A percentile compares a stretch with the other conserved stretches of the same genome.
Conservation (phyloP, 192 early-diverging fungal genomes). For the Chytriomyces confervae region DNA sequence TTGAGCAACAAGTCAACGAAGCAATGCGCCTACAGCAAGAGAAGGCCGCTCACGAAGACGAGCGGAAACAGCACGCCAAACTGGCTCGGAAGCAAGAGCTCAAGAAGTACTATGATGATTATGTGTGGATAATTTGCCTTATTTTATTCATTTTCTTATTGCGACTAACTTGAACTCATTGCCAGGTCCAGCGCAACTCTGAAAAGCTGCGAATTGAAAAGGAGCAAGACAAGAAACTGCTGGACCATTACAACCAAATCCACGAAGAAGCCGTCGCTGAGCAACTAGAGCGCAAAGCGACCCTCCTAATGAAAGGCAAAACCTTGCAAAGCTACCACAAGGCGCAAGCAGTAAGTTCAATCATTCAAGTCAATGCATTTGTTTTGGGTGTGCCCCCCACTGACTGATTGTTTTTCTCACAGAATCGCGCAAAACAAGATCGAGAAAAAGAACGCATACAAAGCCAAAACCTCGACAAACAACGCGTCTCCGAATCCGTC, state of each 20-base stretch:
- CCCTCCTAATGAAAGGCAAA: slow-evolving; percentile 1
- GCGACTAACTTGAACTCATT: not conserved
- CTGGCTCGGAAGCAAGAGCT: slow-evolving; percentile 24
- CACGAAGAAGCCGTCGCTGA: slow-evolving; percentile 18
- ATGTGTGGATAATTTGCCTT: slow-evolving; percentile 15
- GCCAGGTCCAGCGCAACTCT: not conserved
- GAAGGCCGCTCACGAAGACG: slow-evolving; percentile 24
- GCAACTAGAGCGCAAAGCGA: not conserved
- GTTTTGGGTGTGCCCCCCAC: not conserved
- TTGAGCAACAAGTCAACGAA: slow-evolving; percentile 41
- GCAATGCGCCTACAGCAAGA: slow-evolving; percentile 35
- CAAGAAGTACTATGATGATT: slow-evolving; percentile 30
- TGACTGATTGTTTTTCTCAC: not conserved
- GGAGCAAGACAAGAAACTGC: slow-evolving; percentile 15
- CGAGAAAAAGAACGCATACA: slow-evolving; percentile 3
- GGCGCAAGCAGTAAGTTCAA: slow-evolving; percentile 22
- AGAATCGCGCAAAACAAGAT: not conserved
- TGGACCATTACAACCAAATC: slow-evolving; percentile 9
- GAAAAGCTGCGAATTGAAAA: not conserved
- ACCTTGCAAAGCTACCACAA: slow-evolving; percentile 10
- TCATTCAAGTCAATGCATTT: no score
- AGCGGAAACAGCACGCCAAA: slow-evolving; percentile 28
- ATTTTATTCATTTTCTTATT: not conserved
- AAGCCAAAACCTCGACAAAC: not conserved
- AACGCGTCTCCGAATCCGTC: not conserved